Evolutionary conservation across 331 rosid species (phyloP).

Genomic region (Spiraea crenata): DNA sequence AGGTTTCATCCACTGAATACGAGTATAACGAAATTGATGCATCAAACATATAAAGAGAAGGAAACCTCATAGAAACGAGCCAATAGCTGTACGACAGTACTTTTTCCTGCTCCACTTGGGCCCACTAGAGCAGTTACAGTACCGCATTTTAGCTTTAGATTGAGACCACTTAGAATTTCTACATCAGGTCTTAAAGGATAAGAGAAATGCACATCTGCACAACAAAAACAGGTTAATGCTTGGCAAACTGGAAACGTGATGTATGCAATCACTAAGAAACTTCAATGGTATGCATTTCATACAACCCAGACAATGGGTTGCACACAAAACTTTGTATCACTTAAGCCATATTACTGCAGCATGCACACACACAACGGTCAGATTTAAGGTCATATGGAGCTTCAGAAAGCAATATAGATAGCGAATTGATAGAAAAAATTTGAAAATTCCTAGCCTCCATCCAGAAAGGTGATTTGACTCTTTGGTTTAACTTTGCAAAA

Average conservation of each 20-base stretch:
- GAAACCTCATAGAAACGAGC: conserved; percentile 93
- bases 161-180: conserved; percentile 60
- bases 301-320: not conserved
- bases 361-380: too few relatives aligned
- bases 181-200: conserved; percentile 91
- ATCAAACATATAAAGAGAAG: conserved; percentile 17
- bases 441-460: too few relatives aligned
- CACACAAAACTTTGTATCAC: not conserved
- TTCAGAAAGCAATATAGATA: too few relatives aligned
- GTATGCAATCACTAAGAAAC: not conserved
- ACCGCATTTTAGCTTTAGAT: conserved; percentile 78
- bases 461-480: too few relatives aligned
- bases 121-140: conserved; percentile 91
- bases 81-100: conserved; percentile 91
- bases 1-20: conserved; percentile 15
- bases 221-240: conserved; percentile 24
- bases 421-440: too few relatives aligned
- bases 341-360: too few relatives aligned
- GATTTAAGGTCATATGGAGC: too few relatives aligned
- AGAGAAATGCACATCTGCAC: conserved; percentile 81
- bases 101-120: conserved; percentile 90
- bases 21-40: conserved; percentile 19
- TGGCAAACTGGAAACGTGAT: conserved; percentile 10
- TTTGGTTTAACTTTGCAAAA: too few relatives aligned
- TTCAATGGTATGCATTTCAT: not conserved